phyloP scores from a whole-genome alignment of 768 basidiomycete genomes.

The Trametes cubensis region DNA sequence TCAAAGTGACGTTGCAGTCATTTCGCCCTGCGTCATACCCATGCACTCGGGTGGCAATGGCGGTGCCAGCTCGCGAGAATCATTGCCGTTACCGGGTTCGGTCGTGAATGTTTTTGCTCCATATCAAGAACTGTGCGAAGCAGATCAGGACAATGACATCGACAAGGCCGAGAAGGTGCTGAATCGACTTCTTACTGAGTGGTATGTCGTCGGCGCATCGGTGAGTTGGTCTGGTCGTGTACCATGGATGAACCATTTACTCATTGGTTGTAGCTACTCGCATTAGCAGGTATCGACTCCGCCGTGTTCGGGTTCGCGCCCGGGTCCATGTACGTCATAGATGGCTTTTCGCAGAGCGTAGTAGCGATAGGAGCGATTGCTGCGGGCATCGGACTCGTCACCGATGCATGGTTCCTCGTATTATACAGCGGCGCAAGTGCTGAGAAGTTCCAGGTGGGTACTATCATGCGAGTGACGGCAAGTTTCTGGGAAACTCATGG shows the following conservation, averaged over 20 bases:
- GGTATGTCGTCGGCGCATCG: constrained; percentile 66
- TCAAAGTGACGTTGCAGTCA: background rate
- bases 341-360: constrained; percentile 48
- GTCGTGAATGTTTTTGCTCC: constrained; percentile 53
- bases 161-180: constrained; percentile 56
- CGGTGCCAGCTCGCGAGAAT: constrained; percentile 19
- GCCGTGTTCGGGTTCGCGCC: constrained; percentile 64
- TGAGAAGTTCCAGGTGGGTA: constrained; percentile 55
- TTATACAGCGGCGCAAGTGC: constrained; percentile 58
- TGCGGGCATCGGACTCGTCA: constrained; percentile 65
- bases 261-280: constrained; percentile 49
- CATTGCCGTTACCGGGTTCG: constrained; percentile 29
- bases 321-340: constrained; percentile 53
- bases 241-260: background rate
- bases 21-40: constrained; percentile 20
- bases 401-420: constrained; percentile 68
- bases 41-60: constrained; percentile 28
- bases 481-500: background rate
- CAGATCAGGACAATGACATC: constrained; percentile 36
- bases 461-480: background rate
- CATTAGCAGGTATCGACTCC: constrained; percentile 55
- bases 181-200: constrained; percentile 55
- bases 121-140: constrained; percentile 57
- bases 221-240: constrained; percentile 40
- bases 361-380: constrained; percentile 61